Evolutionary conservation across 2,329 filamentous ascomycete species (phyloP), one percentile per base, ranked within the genome.

Genomic region (Paramyrothecium roridum): DNA sequence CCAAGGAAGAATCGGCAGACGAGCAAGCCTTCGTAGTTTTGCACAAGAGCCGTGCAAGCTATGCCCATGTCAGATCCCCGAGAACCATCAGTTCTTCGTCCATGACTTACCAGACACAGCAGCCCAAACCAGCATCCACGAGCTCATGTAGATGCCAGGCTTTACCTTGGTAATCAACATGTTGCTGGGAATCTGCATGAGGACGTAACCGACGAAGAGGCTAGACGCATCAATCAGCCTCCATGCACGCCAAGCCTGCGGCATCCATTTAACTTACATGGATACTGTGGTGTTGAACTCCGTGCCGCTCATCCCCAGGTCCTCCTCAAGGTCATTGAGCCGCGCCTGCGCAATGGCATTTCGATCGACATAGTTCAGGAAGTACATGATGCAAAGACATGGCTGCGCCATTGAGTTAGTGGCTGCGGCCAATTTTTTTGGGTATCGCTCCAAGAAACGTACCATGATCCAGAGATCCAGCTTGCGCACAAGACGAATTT

Each of bases 231-330:
- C 19, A 65, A 56, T 30, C 13, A 4, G 3, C 23, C 2, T 10
- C 17, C 7, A 10, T 19, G 4, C 12, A 1, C 17, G 8, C 1
- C 1, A 3, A n/a, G 4, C 26, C 48, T 12, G 22, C 17, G 26
- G n/a, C 26, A 20, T 17, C 2, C 0, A n/a, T 34, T 21, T 2
- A 3, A 50, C 61, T 33, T 64, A 70, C 67, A 74, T 73, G 4
- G 72, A 75, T 12, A 76, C 71, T 0, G 72, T 67, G 0, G 71
- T 70, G 50, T 81, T 84, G 62, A 82, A 86, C 54, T 86, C 78
- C 2, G 77, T 83, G 13, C 80, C 80, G 1, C 63, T 69, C 77
- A 85, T 82, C 6, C 69, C 70, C 1, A 85, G 70, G 53, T 85
- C 78, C 11, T 72, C 63, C 56, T 79, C 74, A 3, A 80, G 60